Percentiles rank a stretch among this genome's conserved stretches.
Evolutionary conservation across 352 stramenopile genomes (phyloP).

Genomic region (Phytopythium aichiense): DNA sequence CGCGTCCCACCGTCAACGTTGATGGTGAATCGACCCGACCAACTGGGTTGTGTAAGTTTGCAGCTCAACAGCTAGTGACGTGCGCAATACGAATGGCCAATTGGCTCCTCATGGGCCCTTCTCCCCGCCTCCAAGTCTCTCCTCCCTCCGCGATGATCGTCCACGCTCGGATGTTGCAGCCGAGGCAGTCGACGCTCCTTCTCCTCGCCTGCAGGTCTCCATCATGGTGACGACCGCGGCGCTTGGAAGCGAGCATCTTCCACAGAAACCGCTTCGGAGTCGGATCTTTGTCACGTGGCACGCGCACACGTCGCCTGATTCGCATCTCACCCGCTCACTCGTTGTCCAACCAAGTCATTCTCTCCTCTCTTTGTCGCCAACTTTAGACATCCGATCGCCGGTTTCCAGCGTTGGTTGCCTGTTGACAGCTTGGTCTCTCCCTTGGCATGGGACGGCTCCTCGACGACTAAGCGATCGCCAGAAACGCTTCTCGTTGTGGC

Average conservation of each 20-base stretch:
- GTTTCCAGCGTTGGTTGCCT: not conserved
- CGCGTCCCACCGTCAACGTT: too few relatives aligned
- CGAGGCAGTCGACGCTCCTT: too few relatives aligned
- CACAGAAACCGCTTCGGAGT: not conserved
- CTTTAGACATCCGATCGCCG: not conserved
- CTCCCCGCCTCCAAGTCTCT: too few relatives aligned
- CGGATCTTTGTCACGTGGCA: not conserved
- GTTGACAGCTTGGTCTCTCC: not conserved
- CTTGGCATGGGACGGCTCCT: not conserved
- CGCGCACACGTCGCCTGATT: not conserved
- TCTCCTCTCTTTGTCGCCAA: not conserved
- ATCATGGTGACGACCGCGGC: too few relatives aligned
- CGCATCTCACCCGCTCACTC: not conserved
- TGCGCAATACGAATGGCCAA: too few relatives aligned
- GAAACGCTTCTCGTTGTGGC: not conserved
- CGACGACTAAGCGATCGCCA: not conserved
- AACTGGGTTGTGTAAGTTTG: too few relatives aligned
- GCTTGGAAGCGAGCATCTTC: not conserved
- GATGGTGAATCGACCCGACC: too few relatives aligned
- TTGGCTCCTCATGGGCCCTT: too few relatives aligned
- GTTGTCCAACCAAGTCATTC: not conserved
- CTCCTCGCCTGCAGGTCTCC: too few relatives aligned
- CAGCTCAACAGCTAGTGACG: too few relatives aligned
- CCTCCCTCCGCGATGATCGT: too few relatives aligned
- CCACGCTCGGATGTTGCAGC: too few relatives aligned